phyloP scores from a whole-genome alignment of 805 yeast genomes.

The Cyberlindnera mrakii region DNA sequence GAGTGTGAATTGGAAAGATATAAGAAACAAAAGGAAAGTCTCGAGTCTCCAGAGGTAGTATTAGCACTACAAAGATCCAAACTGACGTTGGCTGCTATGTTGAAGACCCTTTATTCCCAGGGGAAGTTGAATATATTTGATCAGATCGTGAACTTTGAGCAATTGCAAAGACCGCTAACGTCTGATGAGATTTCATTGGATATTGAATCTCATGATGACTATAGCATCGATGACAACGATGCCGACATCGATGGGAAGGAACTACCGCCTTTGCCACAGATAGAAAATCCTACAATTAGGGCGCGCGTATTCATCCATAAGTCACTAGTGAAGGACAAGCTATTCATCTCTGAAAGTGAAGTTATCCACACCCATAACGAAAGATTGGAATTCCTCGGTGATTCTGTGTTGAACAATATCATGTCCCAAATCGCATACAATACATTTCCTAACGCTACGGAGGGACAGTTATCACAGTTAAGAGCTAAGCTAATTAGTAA shows the following conservation, averaged over 20 bases:
- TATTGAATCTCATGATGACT: slow-evolving; percentile 1
- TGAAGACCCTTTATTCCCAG: slow-evolving; percentile 47
- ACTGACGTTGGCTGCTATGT: slow-evolving; percentile 50
- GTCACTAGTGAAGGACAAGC: slow-evolving; percentile 57
- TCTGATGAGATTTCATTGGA: slow-evolving; percentile 5
- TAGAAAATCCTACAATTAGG: slow-evolving; percentile 50
- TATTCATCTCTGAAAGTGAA: slow-evolving; percentile 51
- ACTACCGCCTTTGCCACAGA: slow-evolving; percentile 70
- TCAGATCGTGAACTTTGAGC: slow-evolving; percentile 40
- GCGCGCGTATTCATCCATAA: slow-evolving; percentile 78
- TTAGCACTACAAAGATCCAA: slow-evolving; percentile 49
- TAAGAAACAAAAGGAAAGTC: slow-evolving; percentile 16
- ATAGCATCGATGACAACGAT: slow-evolving; percentile 20
- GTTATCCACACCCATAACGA: slow-evolving; percentile 68
- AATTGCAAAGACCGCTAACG: not conserved
- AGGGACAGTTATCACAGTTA: slow-evolving; percentile 72
- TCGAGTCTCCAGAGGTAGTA: slow-evolving; percentile 34
- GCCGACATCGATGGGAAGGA: not conserved
- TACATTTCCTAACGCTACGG: slow-evolving; percentile 62
- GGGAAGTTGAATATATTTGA: slow-evolving; percentile 50
- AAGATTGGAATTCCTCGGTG: slow-evolving; percentile 86
- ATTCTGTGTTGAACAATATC: slow-evolving; percentile 70
- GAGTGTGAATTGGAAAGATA: slow-evolving; percentile 32
- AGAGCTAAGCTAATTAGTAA: slow-evolving; percentile 72
- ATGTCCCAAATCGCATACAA: slow-evolving; percentile 64